phyloP scores from a whole-genome alignment of 2,329 filamentous ascomycete species.

The Penicillium griseofulvum region DNA sequence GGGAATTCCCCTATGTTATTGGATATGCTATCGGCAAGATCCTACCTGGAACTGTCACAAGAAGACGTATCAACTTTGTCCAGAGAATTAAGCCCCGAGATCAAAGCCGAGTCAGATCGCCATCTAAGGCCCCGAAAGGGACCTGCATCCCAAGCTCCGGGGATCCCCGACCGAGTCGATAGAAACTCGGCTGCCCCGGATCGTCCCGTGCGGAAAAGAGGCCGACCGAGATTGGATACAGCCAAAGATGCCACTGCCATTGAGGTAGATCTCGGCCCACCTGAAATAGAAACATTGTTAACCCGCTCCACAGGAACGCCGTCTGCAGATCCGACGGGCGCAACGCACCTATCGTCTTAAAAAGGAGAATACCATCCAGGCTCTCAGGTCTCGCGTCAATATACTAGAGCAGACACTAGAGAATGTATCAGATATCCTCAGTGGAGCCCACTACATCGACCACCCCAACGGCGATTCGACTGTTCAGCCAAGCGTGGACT shows the following conservation, averaged over 20 bases:
- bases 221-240: constrained; percentile 18
- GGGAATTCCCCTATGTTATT: constrained; percentile 2
- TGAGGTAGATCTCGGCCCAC: constrained; percentile 14
- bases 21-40: constrained; percentile 19
- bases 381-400: constrained; percentile 67
- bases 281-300: neutral
- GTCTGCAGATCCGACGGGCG: constrained; percentile 82
- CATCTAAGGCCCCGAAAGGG: neutral
- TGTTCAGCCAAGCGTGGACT: neutral
- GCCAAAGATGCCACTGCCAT: constrained; percentile 22
- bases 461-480: neutral
- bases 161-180: constrained; percentile 9
- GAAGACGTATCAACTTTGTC: neutral
- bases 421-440: constrained; percentile 17
- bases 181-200: constrained; percentile 3
- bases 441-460: neutral
- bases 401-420: constrained; percentile 55
- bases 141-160: constrained; percentile 1
- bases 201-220: constrained; percentile 20
- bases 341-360: constrained; percentile 81
- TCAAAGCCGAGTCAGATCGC: constrained; percentile 7
- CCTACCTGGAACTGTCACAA: constrained; percentile 16
- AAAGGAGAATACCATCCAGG: constrained; percentile 77
- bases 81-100: neutral
- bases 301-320: constrained; percentile 47